phyloP scores from a whole-genome alignment of 495 filamentous ascomycete species.

The Aspergillus cavernicola region DNA sequence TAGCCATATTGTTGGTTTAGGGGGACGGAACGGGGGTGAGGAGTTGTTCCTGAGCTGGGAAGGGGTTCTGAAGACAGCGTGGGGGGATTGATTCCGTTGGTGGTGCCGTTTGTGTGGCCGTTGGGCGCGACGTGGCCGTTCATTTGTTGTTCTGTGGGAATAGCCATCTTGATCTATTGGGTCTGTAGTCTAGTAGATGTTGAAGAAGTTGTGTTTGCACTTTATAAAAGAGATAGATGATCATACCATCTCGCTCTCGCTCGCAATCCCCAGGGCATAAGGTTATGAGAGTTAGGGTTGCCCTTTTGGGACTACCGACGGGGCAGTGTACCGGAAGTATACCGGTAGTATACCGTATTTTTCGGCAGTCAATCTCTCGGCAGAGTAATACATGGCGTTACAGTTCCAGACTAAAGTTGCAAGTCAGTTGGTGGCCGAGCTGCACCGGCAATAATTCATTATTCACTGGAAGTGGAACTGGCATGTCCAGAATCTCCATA shows the following conservation, averaged over 20 bases:
- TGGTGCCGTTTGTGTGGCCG: background rate
- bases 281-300: background rate
- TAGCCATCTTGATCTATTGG: background rate
- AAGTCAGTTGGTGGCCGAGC: background rate
- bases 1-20: conserved; percentile 10
- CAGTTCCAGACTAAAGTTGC: background rate
- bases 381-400: background rate
- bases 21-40: conserved; percentile 4
- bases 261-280: too few relatives aligned
- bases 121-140: conserved; percentile 1
- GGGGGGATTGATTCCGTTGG: background rate
- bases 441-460: background rate
- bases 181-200: too few relatives aligned
- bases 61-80: background rate
- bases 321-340: too few relatives aligned
- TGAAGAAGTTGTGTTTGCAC: background rate
- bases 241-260: background rate
- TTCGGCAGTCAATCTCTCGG: background rate
- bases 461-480: background rate
- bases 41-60: background rate
- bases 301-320: background rate
- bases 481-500: background rate
- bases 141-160: background rate
- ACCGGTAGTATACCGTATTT: background rate
- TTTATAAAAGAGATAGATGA: conserved; percentile 3